A percentile compares a stretch with the other conserved stretches of the same genome.
phyloP scores from a whole-genome alignment of 495 filamentous ascomycete species.

The Filosporella fistucella region DNA sequence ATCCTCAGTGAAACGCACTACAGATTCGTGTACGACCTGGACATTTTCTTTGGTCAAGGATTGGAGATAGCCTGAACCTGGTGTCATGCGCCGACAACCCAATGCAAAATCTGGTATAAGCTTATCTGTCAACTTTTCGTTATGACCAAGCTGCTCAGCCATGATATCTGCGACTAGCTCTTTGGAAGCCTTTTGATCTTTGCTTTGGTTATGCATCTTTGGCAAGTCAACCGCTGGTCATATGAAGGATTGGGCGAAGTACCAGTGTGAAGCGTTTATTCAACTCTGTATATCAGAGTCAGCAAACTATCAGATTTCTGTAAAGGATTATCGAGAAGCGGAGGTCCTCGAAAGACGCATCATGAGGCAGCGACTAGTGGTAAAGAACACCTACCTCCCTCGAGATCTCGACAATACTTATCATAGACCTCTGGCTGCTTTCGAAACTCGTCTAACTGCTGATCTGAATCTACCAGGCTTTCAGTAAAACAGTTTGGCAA shows the following conservation, averaged over 20 bases:
- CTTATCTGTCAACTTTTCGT: not conserved
- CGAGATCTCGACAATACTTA: not conserved
- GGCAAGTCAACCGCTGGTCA: too few relatives aligned
- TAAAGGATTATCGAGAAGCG: too few relatives aligned
- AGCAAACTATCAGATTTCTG: too few relatives aligned
- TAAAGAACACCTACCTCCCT: too few relatives aligned
- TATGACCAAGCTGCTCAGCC: not conserved
- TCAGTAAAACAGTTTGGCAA: not conserved
- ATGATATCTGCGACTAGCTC: not conserved
- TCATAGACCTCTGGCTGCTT: slow-evolving; percentile 20
- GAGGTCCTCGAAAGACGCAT: too few relatives aligned
- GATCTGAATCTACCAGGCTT: too few relatives aligned
- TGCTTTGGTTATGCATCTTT: too few relatives aligned
- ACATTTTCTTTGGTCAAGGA: slow-evolving; percentile 57
- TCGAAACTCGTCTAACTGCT: slow-evolving; percentile 24
- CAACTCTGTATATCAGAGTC: too few relatives aligned
- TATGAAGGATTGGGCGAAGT: slow-evolving; percentile 15
- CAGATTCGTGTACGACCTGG: slow-evolving; percentile 48
- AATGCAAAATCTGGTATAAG: slow-evolving; percentile 47
- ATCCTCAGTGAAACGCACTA: slow-evolving; percentile 51
- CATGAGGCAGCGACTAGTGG: too few relatives aligned
- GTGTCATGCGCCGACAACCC: slow-evolving; percentile 63
- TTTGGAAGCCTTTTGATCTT: not conserved
- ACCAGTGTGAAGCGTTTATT: slow-evolving; percentile 13
- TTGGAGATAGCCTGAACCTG: slow-evolving; percentile 66